Base-by-base conservation (phyloP, 2,329 filamentous ascomycete genomes). In the Monilinia polystroma region DNA sequence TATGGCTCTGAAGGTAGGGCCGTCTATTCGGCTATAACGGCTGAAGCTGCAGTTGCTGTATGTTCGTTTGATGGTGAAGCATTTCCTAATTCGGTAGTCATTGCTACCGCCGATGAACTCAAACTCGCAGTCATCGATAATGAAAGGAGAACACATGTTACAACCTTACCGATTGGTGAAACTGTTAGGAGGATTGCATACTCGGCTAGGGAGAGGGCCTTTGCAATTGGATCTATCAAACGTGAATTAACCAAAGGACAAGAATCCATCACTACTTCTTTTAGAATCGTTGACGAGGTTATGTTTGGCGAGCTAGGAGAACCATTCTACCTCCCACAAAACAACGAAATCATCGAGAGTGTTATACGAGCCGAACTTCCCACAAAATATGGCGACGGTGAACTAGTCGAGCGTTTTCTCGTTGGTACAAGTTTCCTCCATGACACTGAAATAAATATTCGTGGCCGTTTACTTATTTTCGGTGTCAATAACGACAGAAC, bases 21-120 rank as follows among this genome's bases (percentile, higher is more conserved):
- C 52, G 87, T 97, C 0, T 99, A 96, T 79, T 97, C 93, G 5
- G 93, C 95, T 1, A 92, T 97, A 1, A 97, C 94, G 16, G 92
- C 93, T 3, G 91, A 97, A 69, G 89, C 93, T 70, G 91, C 92
- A 0, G 89, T 88, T 0, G 89, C 87, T 58, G 88, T 98, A 7
- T 95, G 91, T 68, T 85, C 90, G 0, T 96, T 99, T 75, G 86
- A 97, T 76, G 84, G 90, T 0, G 87, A 89, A 72, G 90, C 90
- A 2, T 99, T 91, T 74, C 92, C 93, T 0, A 85, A 85, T 38
- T 90, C 91, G 0, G 89, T 98, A 55, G 87, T 92, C 0, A 85
- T 99, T 52, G 93, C 93, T 2, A 94, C 92, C 0, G 83, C 87
- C 18, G 81, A 83, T 20, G 88, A 93, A 68, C 80, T 99, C 35